Evolutionary conservation across 2,329 filamentous ascomycete genomes (phyloP).

Genomic region (Botryosphaeria dothidea): DNA sequence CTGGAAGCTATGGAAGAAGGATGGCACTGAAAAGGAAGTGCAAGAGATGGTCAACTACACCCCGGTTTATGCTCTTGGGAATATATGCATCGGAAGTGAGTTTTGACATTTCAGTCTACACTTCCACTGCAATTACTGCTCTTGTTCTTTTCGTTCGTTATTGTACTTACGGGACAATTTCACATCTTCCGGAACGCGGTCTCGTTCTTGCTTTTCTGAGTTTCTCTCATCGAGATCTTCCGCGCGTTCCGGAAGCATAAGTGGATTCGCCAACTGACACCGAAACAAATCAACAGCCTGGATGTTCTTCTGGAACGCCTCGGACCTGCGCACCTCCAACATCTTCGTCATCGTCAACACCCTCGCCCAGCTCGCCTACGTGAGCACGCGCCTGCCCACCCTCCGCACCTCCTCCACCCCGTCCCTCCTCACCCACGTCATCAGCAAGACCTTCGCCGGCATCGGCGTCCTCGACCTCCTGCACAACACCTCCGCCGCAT

Average conservation of each 20-base stretch:
- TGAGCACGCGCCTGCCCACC: conserved; percentile 48
- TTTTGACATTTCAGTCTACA: too few species aligned
- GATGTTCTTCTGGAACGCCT: conserved; percentile 64
- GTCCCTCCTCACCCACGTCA: conserved; percentile 59
- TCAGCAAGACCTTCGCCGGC: conserved; percentile 61
- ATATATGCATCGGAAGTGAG: conserved; percentile 60
- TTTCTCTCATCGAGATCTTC: too few species aligned
- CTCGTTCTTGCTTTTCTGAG: too few species aligned
- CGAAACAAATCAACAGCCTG: conserved; percentile 41
- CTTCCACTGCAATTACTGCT: too few species aligned
- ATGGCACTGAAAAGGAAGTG: conserved; percentile 47
- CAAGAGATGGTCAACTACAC: conserved; percentile 55
- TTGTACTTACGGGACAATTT: not conserved
- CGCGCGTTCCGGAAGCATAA: too few species aligned
- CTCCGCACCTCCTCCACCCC: conserved; percentile 54
- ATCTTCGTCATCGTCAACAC: conserved; percentile 60
- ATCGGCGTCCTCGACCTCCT: conserved; percentile 62
- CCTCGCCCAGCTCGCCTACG: conserved; percentile 56
- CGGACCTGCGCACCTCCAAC: conserved; percentile 53
- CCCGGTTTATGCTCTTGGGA: conserved; percentile 58
- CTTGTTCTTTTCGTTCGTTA: not conserved
- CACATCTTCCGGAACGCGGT: too few species aligned
- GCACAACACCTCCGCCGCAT: conserved; percentile 60
- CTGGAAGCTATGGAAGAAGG: conserved; percentile 55
- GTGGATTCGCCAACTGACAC: not conserved